phyloP scores from a whole-genome alignment of 2,329 filamentous ascomycete species.

The Helicocarpus griseus region DNA sequence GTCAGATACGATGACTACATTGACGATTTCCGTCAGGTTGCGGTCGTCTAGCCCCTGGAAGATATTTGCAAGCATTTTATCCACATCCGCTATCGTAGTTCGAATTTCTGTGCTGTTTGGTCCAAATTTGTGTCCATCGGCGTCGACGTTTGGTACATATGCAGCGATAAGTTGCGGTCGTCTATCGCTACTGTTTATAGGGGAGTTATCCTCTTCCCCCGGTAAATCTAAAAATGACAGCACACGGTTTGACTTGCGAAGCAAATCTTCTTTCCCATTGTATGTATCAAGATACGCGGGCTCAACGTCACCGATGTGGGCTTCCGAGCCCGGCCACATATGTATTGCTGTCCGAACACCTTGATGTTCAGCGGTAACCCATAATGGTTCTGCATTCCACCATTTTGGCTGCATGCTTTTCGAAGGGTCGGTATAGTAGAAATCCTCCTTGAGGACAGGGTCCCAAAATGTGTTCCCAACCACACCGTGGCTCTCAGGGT shows the following conservation, averaged over 20 bases:
- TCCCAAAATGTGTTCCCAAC: slow-evolving; percentile 97
- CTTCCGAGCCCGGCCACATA: slow-evolving; percentile 98
- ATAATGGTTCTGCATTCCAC: slow-evolving; percentile 92
- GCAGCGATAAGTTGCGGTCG: slow-evolving; percentile 87
- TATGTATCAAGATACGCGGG: slow-evolving; percentile 77
- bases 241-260: slow-evolving; percentile 67
- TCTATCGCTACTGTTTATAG: slow-evolving; percentile 39
- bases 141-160: slow-evolving; percentile 88
- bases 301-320: slow-evolving; percentile 63
- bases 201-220: slow-evolving; percentile 47
- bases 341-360: slow-evolving; percentile 74
- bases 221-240: slow-evolving; percentile 78
- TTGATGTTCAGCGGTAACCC: slow-evolving; percentile 82
- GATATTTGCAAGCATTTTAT: slow-evolving; percentile 68
- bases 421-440: slow-evolving; percentile 72
- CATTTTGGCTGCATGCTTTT: slow-evolving; percentile 76
- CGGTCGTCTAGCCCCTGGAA: slow-evolving; percentile 67
- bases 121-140: slow-evolving; percentile 76
- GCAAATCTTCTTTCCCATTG: slow-evolving; percentile 65
- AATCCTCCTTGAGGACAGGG: slow-evolving; percentile 62
- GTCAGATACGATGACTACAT: slow-evolving; percentile 91
- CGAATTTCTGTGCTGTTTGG: slow-evolving; percentile 92
- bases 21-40: slow-evolving; percentile 82
- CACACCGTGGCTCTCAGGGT: slow-evolving; percentile 86
- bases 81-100: slow-evolving; percentile 65